Conservation (phyloP, 805 yeast genomes). For the Naumovozyma baii region DNA sequence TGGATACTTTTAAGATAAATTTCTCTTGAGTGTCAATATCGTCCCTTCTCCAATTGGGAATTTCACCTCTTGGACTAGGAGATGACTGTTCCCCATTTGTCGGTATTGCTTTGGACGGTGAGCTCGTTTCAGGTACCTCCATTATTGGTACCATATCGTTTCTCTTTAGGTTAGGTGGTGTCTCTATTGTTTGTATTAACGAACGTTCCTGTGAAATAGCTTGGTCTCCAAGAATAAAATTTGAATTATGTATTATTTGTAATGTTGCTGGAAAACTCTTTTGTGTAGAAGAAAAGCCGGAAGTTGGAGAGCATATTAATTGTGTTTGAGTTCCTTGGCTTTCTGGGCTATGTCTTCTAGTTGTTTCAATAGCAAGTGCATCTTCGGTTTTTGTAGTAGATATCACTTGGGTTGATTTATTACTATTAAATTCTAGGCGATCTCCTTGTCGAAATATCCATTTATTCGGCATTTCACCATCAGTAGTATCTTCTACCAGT, state of each 20-base stretch:
- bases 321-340: conserved; percentile 2
- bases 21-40: conserved; percentile 6
- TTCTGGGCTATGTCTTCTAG: not conserved
- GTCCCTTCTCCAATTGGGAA: conserved; percentile 1
- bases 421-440: conserved; percentile 6
- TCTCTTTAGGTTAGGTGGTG: conserved; percentile 3
- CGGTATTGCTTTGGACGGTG: conserved; percentile 7
- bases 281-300: conserved; percentile 1
- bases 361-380: too few species aligned
- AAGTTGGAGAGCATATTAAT: conserved; percentile 10
- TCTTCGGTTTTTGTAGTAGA: conserved; percentile 8
- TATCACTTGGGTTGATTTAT: conserved; percentile 17
- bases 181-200: conserved; percentile 1
- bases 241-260: not conserved
- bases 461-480: conserved; percentile 10
- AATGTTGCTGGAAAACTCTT: conserved; percentile 3
- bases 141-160: conserved; percentile 5
- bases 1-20: conserved; percentile 12
- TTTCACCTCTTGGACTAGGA: conserved; percentile 1
- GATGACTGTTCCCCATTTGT: not conserved
- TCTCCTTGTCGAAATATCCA: conserved; percentile 11
- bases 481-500: conserved; percentile 13
- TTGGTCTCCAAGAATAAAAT: conserved; percentile 1
- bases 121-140: conserved; percentile 19
- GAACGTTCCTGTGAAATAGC: not conserved